These are phyloP conservation scores for Paxillus ammoniavirescens DNA, from an alignment of 768 basidiomycete species.

Conservation along the genomic window DNA sequence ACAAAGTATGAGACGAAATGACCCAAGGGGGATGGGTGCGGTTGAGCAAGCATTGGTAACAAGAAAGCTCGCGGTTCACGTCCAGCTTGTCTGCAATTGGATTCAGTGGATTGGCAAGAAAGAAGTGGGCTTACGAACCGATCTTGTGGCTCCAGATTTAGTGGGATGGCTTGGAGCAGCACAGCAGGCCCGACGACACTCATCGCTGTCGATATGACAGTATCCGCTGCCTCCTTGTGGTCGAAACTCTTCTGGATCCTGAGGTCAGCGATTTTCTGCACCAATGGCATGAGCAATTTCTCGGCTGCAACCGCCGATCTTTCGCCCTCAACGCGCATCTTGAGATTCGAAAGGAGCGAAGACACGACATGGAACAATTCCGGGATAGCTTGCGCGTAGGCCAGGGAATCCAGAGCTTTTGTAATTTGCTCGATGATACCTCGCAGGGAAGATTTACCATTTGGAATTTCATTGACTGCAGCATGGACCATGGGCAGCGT, in stretches of 20 bases:
- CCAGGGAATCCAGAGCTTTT: conserved; percentile 69
- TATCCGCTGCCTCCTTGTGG: conserved; percentile 85
- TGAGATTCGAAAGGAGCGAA: conserved; percentile 63
- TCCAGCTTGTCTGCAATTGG: conserved; percentile 55
- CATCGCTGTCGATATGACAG: conserved; percentile 76
- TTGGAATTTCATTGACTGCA: conserved; percentile 46
- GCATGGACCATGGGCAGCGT: conserved; percentile 56
- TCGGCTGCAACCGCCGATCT: conserved; percentile 62
- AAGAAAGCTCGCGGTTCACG: conserved; percentile 88
- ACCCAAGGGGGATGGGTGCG: conserved; percentile 74
- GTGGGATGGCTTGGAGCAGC: conserved; percentile 69
- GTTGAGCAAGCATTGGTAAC: conserved; percentile 79
- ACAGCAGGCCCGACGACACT: conserved; percentile 82
- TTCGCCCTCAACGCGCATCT: conserved; percentile 43
- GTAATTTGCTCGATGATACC: conserved; percentile 62
- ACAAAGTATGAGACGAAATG: conserved; percentile 93
- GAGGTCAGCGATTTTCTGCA: conserved; percentile 71
- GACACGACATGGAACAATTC: conserved; percentile 75
- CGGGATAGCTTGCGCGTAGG: conserved; percentile 73
- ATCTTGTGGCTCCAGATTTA: conserved; percentile 82
- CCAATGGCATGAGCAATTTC: conserved; percentile 61
- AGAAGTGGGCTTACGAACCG: conserved; percentile 47
- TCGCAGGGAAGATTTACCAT: conserved; percentile 54
- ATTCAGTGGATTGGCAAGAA: conserved; percentile 1
- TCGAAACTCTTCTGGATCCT: conserved; percentile 83